Conservation (phyloP, 768 basidiomycete species). For the Rhodocollybia butyracea region DNA sequence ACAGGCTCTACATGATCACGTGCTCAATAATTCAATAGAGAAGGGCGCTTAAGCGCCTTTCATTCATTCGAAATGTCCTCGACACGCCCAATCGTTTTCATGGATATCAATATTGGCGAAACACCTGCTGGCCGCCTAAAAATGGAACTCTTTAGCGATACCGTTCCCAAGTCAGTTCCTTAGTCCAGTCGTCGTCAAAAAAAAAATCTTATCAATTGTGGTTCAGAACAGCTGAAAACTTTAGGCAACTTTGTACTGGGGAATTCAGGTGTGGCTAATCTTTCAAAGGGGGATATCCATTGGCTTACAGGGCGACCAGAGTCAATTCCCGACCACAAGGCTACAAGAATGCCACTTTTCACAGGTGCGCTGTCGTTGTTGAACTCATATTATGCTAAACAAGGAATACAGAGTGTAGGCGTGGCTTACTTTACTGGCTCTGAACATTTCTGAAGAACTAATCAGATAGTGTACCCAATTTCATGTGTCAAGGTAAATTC, state of each 20-base stretch:
- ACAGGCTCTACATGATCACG: no score
- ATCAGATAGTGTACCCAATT: neutral
- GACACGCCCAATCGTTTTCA: constrained; percentile 88
- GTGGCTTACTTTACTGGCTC: constrained; percentile 3
- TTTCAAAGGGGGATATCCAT: neutral
- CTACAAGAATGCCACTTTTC: constrained; percentile 89
- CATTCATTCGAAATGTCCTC: no score
- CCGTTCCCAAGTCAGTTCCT: constrained; percentile 83
- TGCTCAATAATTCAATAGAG: no score
- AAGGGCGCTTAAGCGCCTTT: no score
- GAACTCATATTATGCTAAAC: constrained; percentile 7
- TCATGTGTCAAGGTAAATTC: neutral
- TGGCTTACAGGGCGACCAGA: constrained; percentile 29
- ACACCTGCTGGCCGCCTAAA: constrained; percentile 93
- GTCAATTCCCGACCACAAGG: constrained; percentile 86
- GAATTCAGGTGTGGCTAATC: constrained; percentile 67
- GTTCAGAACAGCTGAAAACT: constrained; percentile 92
- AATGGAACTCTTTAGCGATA: constrained; percentile 96
- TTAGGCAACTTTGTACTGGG: constrained; percentile 96
- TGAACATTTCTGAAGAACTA: neutral
- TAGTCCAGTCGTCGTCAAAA: neutral
- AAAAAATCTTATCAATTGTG: constrained; percentile 3
- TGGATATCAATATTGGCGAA: constrained; percentile 96
- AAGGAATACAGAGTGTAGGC: constrained; percentile 81
- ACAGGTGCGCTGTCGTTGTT: constrained; percentile 55